Base-by-base conservation (phyloP, 768 basidiomycete species). In the Hypholoma sublateritium region DNA sequence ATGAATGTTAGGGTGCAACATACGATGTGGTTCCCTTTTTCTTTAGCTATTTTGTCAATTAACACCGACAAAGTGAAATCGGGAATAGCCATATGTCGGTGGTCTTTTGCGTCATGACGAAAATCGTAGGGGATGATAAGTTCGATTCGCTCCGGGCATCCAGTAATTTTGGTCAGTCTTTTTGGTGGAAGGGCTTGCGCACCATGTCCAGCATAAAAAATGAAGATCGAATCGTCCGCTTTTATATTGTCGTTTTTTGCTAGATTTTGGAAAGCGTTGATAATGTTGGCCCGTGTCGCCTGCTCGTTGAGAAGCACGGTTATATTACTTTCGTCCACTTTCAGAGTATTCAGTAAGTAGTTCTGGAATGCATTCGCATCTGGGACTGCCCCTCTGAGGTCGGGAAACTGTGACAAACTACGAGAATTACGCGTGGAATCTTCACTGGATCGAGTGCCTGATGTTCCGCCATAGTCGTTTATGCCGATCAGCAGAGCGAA, bases 21-120 rank as follows among this genome's bases (percentile, higher is more conserved):
- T 19, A 62, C 63, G 13, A 64, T 60, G 46, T 64, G 62, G 37
- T 62, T 48, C 13, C 63, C 63, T 47, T 58, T 62, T 4, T 21
- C 25, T 13, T 56, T 25, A 7, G 53, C 42, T 13, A 64, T 41
- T 14, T 35, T 42, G 6, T 48, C 28, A 24, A 64, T 17, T 4
- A 62, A 41, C 1, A 44, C 44, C 6, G 53, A 56, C n/a, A 64
- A 21, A 16, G 58, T 60, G 11, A 53, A 53, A 45, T 64, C 63
- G 14, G 51, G 62, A 16, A 51, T 56, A 2, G 36, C 48, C 16
- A 44, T 47, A 5, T 46, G 13, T 19, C 16, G 1, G 14, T 17
- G 25, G 9, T 45, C n/a, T 6, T 22, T 19, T 14, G 14, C 36
- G 35, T 14, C 16, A 6, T 1, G 12, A 5, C 7, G 39, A 16